Conservation (phyloP, 2,329 filamentous ascomycete species). For the Exutisphaerella laricina region DNA sequence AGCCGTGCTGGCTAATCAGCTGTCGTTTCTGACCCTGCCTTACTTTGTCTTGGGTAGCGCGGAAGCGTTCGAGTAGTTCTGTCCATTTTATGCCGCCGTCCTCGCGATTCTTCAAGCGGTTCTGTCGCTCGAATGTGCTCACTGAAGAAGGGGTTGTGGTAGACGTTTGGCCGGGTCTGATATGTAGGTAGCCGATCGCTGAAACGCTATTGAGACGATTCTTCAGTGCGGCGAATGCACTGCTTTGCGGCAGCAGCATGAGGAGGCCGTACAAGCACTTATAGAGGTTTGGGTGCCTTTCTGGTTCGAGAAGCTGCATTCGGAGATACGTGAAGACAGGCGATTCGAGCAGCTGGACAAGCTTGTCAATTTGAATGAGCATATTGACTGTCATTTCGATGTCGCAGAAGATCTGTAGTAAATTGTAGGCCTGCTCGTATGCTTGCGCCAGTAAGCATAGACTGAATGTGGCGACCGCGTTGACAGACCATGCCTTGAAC, state of each 20-base stretch:
- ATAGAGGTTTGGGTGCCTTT: conserved; percentile 90
- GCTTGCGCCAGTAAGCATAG: conserved; percentile 92
- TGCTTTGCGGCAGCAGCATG: conserved; percentile 97
- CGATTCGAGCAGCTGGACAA: conserved; percentile 93
- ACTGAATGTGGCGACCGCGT: conserved; percentile 95
- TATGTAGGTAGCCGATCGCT: conserved; percentile 91
- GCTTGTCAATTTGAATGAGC: conserved; percentile 96
- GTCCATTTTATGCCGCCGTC: conserved; percentile 67
- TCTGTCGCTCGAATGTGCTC: conserved; percentile 50
- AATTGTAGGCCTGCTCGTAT: conserved; percentile 95
- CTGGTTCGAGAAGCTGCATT: conserved; percentile 89
- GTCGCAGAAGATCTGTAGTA: conserved; percentile 95
- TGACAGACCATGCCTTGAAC: conserved; percentile 97
- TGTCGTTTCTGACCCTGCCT: conserved; percentile 56
- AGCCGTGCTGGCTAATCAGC: conserved; percentile 22
- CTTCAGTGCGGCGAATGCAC: conserved; percentile 91
- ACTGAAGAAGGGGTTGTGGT: conserved; percentile 31
- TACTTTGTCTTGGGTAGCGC: conserved; percentile 79
- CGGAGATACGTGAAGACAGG: conserved; percentile 97
- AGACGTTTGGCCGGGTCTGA: conserved; percentile 37
- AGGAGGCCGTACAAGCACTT: conserved; percentile 85
- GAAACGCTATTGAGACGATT: conserved; percentile 96
- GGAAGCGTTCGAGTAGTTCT: conserved; percentile 92
- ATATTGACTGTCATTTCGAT: conserved; percentile 99
- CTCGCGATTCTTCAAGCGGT: conserved; percentile 74